Percentiles rank a stretch among this genome's conserved stretches.
Conservation (phyloP, 352 stramenopile genomes). For the Globisporangium ultimum region DNA sequence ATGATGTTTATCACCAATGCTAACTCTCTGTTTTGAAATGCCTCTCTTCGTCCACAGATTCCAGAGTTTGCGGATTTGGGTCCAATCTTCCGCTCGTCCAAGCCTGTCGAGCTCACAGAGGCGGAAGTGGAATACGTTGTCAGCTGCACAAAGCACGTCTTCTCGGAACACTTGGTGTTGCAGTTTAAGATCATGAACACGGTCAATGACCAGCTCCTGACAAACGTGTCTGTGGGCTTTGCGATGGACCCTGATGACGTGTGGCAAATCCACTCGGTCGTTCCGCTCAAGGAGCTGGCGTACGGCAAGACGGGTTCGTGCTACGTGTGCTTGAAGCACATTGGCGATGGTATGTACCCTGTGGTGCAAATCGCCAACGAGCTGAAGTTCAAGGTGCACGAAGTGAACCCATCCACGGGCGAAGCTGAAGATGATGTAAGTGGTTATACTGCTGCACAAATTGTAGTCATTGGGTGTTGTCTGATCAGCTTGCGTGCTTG, state of each 20-base stretch:
- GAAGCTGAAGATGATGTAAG: conserved; percentile 78
- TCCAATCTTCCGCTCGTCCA: conserved; percentile 91
- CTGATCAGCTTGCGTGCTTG: conserved; percentile 6
- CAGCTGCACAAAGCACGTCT: conserved; percentile 96
- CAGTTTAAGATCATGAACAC: conserved; percentile 99
- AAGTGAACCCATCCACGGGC: conserved; percentile 94
- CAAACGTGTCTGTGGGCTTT: conserved; percentile 92
- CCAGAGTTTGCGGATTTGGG: conserved; percentile 94
- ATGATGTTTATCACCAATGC: no score
- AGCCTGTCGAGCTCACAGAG: conserved; percentile 93
- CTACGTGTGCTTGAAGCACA: conserved; percentile 92
- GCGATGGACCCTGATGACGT: conserved; percentile 89
- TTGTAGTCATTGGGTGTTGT: conserved; percentile 7
- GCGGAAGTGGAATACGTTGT: conserved; percentile 98
- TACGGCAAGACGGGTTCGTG: conserved; percentile 93
- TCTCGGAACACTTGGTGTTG: conserved; percentile 94
- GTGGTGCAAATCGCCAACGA: conserved; percentile 92
- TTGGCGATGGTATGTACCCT: conserved; percentile 68
- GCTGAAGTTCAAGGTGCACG: conserved; percentile 94
- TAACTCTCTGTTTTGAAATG: no score
- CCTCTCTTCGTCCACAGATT: conserved; percentile 47
- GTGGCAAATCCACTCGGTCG: conserved; percentile 90
- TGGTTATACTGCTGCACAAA: conserved; percentile 11
- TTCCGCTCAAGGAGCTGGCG: conserved; percentile 83
- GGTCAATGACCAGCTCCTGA: conserved; percentile 96